Conservation (phyloP, 495 filamentous ascomycete species). For the Articulospora tetracladia region DNA sequence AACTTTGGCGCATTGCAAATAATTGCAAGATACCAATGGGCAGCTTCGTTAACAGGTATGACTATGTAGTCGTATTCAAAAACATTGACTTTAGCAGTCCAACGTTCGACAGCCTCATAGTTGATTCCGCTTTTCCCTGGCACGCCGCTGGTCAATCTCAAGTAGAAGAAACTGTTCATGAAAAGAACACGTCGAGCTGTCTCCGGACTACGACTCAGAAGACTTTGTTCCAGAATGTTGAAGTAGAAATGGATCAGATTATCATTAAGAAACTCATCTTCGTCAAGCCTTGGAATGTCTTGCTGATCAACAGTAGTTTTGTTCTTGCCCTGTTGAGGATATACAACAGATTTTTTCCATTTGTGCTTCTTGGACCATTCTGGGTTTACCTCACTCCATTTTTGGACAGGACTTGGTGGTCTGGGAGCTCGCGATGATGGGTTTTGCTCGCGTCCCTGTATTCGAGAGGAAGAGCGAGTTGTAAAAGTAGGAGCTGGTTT, state of each 20-base stretch:
- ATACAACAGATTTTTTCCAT: slow-evolving; percentile 56
- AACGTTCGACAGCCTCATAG: slow-evolving; percentile 77
- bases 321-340: slow-evolving; percentile 63
- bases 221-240: slow-evolving; percentile 64
- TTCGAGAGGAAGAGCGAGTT: slow-evolving; percentile 2
- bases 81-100: slow-evolving; percentile 84
- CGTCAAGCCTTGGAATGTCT: slow-evolving; percentile 77
- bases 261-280: slow-evolving; percentile 88
- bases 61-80: slow-evolving; percentile 86
- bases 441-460: neutral
- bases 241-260: slow-evolving; percentile 87
- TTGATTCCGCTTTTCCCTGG: slow-evolving; percentile 59
- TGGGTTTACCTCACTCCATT: slow-evolving; percentile 39
- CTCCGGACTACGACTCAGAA: slow-evolving; percentile 50
- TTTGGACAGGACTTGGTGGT: neutral
- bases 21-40: slow-evolving; percentile 94
- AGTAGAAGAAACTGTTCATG: slow-evolving; percentile 91
- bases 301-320: slow-evolving; percentile 71
- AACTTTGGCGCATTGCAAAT: slow-evolving; percentile 80
- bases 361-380: slow-evolving; percentile 32
- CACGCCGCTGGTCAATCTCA: slow-evolving; percentile 57
- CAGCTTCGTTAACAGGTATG: slow-evolving; percentile 82
- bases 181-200: slow-evolving; percentile 69
- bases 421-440: neutral
- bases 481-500: neutral